Evolutionary conservation across 768 basidiomycete species (phyloP), one percentile per base, ranked within the genome.

Genomic region (Trametes coccinea): DNA sequence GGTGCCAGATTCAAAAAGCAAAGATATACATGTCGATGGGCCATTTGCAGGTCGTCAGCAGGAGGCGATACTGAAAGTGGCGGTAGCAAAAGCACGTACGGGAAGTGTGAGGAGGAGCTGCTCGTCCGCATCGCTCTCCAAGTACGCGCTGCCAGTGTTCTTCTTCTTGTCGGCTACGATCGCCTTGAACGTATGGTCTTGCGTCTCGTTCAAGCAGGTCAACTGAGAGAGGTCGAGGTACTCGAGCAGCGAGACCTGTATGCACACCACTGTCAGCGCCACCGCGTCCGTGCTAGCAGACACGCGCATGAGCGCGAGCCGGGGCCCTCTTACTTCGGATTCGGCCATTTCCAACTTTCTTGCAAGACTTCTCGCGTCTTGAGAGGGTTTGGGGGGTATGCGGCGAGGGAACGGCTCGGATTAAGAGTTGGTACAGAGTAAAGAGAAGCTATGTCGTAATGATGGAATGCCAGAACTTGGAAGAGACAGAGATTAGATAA

Each of bases 101-200:
- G 81, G 78, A 56, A 92, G 79, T 66, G 77, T 89, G 50, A 92
- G 60, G 29, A 92, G 74, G 6, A 92, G 78, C 70, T 92, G 86
- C 65, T 87, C 90, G 64, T 92, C 90, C 2, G 81, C 83, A 69
- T 91, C 88, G 67, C 87, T 89, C 62, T 82, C 76, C 56, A 91
- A 78, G 72, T 80, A 86, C 31, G 73, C 74, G 17, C 57, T 43
- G 31, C 76, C 67, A 1, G 75, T 77, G 72, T 88, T 88, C 55
- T 69, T 72, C 13, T 72, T 70, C 65, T 78, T 85, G 43, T 51
- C 27, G 0, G 69, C 63, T 14, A 89, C 63, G 58, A 91, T 80
- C 27, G 79, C 76, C 63, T 80, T 79, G 48, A 91, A 69, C 39
- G 79, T 76, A 70, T 89, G 84, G 0, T 66, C 68, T 2, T 66